phyloP scores from a whole-genome alignment of 768 basidiomycete genomes.

The Auricularia heimuer region DNA sequence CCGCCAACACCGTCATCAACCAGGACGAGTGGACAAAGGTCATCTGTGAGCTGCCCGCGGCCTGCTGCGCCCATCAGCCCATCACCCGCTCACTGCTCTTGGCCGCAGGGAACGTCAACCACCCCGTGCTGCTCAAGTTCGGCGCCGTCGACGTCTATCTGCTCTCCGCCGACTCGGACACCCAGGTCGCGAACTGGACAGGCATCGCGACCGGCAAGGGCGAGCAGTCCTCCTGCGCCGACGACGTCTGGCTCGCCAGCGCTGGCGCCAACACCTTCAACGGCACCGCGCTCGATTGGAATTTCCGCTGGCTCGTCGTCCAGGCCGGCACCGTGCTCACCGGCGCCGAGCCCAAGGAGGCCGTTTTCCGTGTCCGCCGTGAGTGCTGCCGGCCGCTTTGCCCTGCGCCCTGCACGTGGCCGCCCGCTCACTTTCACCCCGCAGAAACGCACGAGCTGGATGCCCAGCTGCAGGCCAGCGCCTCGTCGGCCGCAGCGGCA shows the following conservation, averaged over 20 bases:
- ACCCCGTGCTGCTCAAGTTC: constrained; percentile 53
- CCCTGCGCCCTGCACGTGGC: neutral
- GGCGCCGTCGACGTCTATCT: constrained; percentile 68
- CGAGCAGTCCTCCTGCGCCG: constrained; percentile 40
- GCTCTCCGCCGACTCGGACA: constrained; percentile 57
- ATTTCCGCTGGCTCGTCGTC: constrained; percentile 74
- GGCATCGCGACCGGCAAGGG: constrained; percentile 51
- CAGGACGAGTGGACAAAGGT: constrained; percentile 71
- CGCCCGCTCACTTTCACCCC: constrained; percentile 9
- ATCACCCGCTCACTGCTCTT: constrained; percentile 11
- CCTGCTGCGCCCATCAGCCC: constrained; percentile 8
- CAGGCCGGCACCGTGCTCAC: constrained; percentile 44
- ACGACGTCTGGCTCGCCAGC: constrained; percentile 67
- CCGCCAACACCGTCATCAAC: constrained; percentile 38
- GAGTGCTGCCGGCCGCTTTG: constrained; percentile 26
- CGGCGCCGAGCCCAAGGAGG: constrained; percentile 51
- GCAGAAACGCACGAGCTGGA: constrained; percentile 67
- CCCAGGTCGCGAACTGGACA: constrained; percentile 34
- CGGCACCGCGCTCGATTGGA: constrained; percentile 47
- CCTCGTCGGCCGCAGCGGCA: constrained; percentile 28
- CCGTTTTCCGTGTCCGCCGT: constrained; percentile 76
- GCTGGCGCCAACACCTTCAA: constrained; percentile 34
- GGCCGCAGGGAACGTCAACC: constrained; percentile 59
- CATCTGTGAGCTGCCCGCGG: constrained; percentile 48
- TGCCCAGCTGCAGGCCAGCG: constrained; percentile 41